Conservation (phyloP, 805 yeast species). For the Metahyphopichia silvanorum region DNA sequence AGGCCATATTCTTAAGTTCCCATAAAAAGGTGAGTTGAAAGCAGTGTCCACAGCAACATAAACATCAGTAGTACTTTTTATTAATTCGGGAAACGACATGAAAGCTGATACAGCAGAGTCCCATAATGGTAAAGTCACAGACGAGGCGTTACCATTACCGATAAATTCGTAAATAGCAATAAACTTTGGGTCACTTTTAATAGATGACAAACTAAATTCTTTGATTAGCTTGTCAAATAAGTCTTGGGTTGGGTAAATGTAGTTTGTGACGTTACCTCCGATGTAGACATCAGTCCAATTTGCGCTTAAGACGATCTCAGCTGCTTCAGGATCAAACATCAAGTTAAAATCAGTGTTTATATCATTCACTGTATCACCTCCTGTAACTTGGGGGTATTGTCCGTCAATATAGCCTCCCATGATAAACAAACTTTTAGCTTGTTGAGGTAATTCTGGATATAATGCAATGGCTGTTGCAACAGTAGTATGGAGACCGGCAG, state of each 20-base stretch:
- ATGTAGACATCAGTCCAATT: conserved; percentile 36
- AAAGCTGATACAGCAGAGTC: conserved; percentile 39
- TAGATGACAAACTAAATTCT: conserved; percentile 28
- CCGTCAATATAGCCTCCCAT: conserved; percentile 46
- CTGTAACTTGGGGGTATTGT: conserved; percentile 34
- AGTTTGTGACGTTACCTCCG: conserved; percentile 43
- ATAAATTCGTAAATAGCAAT: conserved; percentile 23
- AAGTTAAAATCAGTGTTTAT: conserved; percentile 42
- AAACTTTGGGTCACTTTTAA: conserved; percentile 25
- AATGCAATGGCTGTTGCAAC: conserved; percentile 43
- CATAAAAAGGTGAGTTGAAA: conserved; percentile 41
- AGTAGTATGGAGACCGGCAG: conserved; percentile 43
- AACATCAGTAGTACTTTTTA: conserved; percentile 24
- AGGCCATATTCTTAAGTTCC: conserved; percentile 36
- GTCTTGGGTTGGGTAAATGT: conserved; percentile 36
- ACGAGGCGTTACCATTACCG: conserved; percentile 34
- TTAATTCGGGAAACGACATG: conserved; percentile 34
- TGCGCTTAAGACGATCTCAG: conserved; percentile 40
- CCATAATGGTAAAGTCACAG: conserved; percentile 39
- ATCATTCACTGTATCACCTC: conserved; percentile 20
- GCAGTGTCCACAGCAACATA: conserved; percentile 36
- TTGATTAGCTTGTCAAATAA: conserved; percentile 30
- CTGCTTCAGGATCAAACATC: conserved; percentile 45
- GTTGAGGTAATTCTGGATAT: conserved; percentile 36
- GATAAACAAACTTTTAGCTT: conserved; percentile 36